Percentiles rank a stretch among this genome's conserved stretches.
Conservation (phyloP, 2,329 filamentous ascomycete species). For the Pestalotiopsis sp. region DNA sequence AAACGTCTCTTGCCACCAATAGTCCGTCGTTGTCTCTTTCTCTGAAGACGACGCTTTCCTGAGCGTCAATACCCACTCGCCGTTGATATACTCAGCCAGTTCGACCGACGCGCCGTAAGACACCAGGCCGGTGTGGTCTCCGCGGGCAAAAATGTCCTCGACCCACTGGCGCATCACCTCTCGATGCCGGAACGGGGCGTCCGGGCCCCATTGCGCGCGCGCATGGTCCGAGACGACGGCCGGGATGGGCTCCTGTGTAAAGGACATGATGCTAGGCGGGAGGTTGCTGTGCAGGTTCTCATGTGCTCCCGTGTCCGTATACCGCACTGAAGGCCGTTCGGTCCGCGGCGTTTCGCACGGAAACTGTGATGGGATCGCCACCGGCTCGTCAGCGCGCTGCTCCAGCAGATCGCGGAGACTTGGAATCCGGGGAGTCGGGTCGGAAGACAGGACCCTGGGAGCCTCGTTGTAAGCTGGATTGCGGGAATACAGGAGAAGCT, state of each 20-base stretch:
- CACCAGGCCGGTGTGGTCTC: constrained; percentile 55
- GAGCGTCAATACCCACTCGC: constrained; percentile 57
- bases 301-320: constrained; percentile 11
- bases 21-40: constrained; percentile 42
- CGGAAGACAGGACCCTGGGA: not conserved
- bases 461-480: not conserved
- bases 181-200: constrained; percentile 67
- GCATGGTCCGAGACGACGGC: constrained; percentile 40
- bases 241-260: constrained; percentile 58
- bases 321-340: no score
- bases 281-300: constrained; percentile 14
- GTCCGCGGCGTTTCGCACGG: not conserved
- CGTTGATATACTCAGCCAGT: constrained; percentile 49
- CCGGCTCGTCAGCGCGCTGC: constrained; percentile 4
- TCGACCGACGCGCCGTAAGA: constrained; percentile 66
- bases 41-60: constrained; percentile 37
- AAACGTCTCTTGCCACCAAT: constrained; percentile 66
- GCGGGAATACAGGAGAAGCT: not conserved
- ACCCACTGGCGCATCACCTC: constrained; percentile 59
- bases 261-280: constrained; percentile 52
- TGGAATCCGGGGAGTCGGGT: constrained; percentile 3
- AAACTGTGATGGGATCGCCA: not conserved
- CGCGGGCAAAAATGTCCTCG: constrained; percentile 50
- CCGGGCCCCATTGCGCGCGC: constrained; percentile 53
- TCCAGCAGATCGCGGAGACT: constrained; percentile 13